Conservation (phyloP, 2,329 filamentous ascomycete genomes). For the Madurella fahalii region DNA sequence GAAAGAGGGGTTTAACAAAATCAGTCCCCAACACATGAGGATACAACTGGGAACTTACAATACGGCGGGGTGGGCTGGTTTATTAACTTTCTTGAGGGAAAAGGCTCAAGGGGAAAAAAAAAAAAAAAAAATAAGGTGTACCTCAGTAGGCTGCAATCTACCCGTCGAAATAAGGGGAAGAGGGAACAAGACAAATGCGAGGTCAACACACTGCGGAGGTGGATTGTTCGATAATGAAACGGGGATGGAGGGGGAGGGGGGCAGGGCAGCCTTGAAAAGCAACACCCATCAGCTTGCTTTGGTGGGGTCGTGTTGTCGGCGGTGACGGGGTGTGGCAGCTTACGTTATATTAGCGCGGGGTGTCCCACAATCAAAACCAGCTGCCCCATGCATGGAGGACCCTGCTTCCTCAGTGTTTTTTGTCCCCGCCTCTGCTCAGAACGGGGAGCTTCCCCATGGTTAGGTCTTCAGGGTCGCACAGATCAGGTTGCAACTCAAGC, state of each 20-base stretch:
- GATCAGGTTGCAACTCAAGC: neutral
- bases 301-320: conserved; percentile 22
- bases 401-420: neutral
- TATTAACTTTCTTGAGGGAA: neutral
- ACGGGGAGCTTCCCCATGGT: neutral
- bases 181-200: conserved; percentile 1
- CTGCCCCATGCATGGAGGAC: neutral
- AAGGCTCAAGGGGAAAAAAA: neutral
- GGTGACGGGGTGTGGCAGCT: conserved; percentile 14
- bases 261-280: conserved; percentile 18
- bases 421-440: neutral
- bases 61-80: neutral
- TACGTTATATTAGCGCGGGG: conserved; percentile 3
- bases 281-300: conserved; percentile 13
- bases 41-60: conserved; percentile 8
- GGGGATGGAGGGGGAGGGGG: conserved; percentile 18
- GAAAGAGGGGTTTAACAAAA: conserved; percentile 17
- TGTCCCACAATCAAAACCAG: neutral
- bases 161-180: neutral
- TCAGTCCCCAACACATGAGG: neutral
- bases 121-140: no score
- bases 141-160: neutral
- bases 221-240: conserved; percentile 20
- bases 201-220: conserved; percentile 1
- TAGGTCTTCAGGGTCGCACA: conserved; percentile 1